Evolutionary conservation across 331 rosid genomes (phyloP).

Genomic region (Quercus phellos): DNA sequence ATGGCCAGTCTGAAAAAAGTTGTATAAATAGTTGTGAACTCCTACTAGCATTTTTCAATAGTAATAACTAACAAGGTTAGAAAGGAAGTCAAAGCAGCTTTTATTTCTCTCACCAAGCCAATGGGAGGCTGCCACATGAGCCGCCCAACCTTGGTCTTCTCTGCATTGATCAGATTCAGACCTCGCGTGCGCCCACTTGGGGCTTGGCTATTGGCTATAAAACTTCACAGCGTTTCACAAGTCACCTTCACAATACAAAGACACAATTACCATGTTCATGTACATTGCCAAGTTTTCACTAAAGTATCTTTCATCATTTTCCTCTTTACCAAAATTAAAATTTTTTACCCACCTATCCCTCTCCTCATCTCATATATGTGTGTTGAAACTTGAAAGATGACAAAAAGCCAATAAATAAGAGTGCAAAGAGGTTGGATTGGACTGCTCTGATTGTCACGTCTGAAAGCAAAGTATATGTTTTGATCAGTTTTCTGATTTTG

Average conservation of each 20-base stretch:
- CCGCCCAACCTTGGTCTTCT: neutral
- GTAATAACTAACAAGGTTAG: neutral
- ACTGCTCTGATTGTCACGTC: neutral
- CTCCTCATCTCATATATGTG: neutral
- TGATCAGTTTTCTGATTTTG: neutral
- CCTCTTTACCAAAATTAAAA: neutral
- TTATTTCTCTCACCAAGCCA: neutral
- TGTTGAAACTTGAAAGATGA: neutral
- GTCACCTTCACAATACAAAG: neutral
- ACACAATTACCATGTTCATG: neutral
- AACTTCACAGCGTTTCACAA: neutral
- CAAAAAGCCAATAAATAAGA: neutral
- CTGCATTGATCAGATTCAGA: neutral
- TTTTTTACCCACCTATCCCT: neutral
- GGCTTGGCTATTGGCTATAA: neutral
- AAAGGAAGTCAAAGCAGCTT: neutral
- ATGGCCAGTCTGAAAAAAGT: too few species aligned
- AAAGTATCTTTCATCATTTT: neutral
- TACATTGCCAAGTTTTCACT: neutral
- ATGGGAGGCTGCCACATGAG: neutral
- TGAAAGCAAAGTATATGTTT: neutral
- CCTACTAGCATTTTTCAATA: too few species aligned
- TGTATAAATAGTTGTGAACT: too few species aligned
- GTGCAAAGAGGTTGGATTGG: neutral
- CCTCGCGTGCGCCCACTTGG: neutral